Base-by-base conservation (phyloP, 179 eudicot species). In the Dionaea muscipula region DNA sequence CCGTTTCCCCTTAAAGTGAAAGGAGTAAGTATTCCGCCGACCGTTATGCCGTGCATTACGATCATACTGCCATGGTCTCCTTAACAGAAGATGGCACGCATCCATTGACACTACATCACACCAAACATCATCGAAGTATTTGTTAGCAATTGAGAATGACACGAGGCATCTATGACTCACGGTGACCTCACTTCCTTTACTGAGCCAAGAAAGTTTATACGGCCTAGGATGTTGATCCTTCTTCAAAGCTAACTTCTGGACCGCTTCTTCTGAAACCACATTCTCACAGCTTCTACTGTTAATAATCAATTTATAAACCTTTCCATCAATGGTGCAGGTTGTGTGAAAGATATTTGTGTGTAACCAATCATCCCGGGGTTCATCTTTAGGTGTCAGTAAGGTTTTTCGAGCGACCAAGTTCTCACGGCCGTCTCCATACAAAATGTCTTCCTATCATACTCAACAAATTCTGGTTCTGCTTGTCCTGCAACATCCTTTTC, bases 11-110 rank as follows among this genome's bases (percentile, higher is more conserved):
- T 35, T 35, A 13, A 7, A 3, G 8, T 8, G 19, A 16, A 61
- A 26, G 3, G 28, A n/a, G 40, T 61, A 61, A 7, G n/a, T 39
- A 31, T 61, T 61, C 0, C 14, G 12, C 9, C 11, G 20, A 4
- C 54, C 54, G 17, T 59, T 27, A 23, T 59, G 45, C 4, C 20
- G 13, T 8, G 20, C 13, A 10, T 31, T 25, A 1, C 31, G 26
- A 19, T 60, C 56, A 37, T 28, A 39, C 14, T 60, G 55, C 55
- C 64, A 60, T 26, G 23, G 64, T 43, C 47, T 48, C 2, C 48
- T 47, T 13, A 56, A 19, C n/a, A 57, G 26, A 2, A 57, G 17
- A 45, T 57, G 44, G 17, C 61, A 26, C 11, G 61, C 55, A 9
- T 60, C 39, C 55, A 60, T 38, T 35, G 47, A 55, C 12, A 50